Base-by-base conservation (phyloP, 108 stramenopile genomes). In the Fistulifera pelliculosa region DNA sequence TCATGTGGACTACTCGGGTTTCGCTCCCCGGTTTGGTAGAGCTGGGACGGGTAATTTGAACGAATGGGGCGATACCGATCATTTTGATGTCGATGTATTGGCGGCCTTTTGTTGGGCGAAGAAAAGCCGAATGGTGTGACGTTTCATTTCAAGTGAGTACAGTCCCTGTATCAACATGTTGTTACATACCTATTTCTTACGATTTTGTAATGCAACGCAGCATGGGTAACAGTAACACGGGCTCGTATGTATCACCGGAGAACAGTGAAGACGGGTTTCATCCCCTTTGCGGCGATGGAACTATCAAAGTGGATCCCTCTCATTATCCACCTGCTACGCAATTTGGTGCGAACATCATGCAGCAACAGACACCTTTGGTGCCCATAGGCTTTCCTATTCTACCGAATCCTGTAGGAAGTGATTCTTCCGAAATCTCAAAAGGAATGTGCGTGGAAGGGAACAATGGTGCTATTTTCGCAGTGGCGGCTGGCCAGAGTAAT, bases 91-190 rank as follows among this genome's bases (percentile, higher is more conserved):
- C 58, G 89, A 91, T 54, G 54, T 91, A 47, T 54, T 91, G 55
- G 85, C 89, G 21, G 89, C 84, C 52, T 91, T 87, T 62, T 91
- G 38, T 66, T 91, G 41, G 85, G 87, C 53, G 89, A 91, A 54
- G 65, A 54, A 2, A 58, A 68, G 13, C 52, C 48, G 27, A 49
- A 56, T 44, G 68, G 66, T 8, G 44, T 54, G 22, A 62, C 38
- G 31, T 83, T 88, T 66, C 82, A 88, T 54, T 84, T 84, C 58
- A 68, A 65, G 83, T 88, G 59, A 75, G 38, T 47, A 24, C 49
- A 41, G 26, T 27, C 22, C 38, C 60, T 14, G 40, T 14, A 31
- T 47, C 26, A 41, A 18, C 25, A 6, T 24, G 13, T 25, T n/a
- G 25, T 49, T 0, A 16, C 26, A 0, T 62, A 16, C 24, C 25